These are phyloP conservation scores for Bipolaris zeicola DNA, from an alignment of 2,329 filamentous ascomycete species.

Conservation along the genomic window DNA sequence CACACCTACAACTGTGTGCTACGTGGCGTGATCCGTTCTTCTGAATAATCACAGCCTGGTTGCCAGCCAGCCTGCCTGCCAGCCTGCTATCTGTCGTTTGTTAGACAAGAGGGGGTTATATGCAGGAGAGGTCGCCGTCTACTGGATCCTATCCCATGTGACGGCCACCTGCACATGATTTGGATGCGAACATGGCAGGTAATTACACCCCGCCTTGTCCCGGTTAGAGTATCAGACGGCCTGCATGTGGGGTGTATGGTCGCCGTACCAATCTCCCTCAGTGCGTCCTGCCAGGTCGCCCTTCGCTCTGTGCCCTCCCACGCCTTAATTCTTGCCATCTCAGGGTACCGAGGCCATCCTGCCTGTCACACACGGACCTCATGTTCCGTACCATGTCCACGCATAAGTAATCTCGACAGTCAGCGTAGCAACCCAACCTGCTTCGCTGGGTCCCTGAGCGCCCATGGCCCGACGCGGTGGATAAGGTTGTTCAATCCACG, in stretches of 20 bases:
- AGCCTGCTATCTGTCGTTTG: not conserved
- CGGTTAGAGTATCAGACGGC: slow-evolving; percentile 8
- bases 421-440: slow-evolving; percentile 21
- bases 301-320: slow-evolving; percentile 11
- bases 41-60: slow-evolving; percentile 13
- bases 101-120: not conserved
- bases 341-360: slow-evolving; percentile 23
- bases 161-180: slow-evolving; percentile 7
- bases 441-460: slow-evolving; percentile 38
- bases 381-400: slow-evolving; percentile 27
- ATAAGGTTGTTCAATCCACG: slow-evolving; percentile 43
- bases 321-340: slow-evolving; percentile 12
- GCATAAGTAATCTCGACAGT: slow-evolving; percentile 22
- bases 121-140: slow-evolving; percentile 7
- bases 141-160: slow-evolving; percentile 1
- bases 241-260: slow-evolving; percentile 10
- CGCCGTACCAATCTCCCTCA: slow-evolving; percentile 17
- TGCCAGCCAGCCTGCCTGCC: too few species aligned
- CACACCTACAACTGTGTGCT: not conserved
- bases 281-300: slow-evolving; percentile 1
- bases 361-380: slow-evolving; percentile 34
- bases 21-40: slow-evolving; percentile 6
- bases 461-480: slow-evolving; percentile 40
- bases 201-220: slow-evolving; percentile 4
- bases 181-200: slow-evolving; percentile 8